Conservation (phyloP, 2,329 filamentous ascomycete species). For the Alternaria dauci region DNA sequence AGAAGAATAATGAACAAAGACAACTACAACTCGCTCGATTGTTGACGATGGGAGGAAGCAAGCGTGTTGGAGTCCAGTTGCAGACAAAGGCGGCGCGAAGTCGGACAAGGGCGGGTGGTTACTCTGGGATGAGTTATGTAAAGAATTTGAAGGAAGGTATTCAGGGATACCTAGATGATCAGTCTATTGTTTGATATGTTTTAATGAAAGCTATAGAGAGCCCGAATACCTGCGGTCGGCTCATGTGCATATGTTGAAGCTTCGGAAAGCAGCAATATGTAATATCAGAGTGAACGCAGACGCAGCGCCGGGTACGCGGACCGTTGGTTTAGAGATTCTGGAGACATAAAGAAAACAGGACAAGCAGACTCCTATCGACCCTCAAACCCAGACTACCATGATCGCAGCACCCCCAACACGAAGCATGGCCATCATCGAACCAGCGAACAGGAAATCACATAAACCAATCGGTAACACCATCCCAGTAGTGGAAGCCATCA, state of each 20-base stretch:
- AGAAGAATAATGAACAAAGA: neutral
- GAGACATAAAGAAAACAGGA: neutral
- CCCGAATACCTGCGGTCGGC: neutral
- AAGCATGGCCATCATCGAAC: neutral
- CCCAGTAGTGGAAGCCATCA: constrained; percentile 12
- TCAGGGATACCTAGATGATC: neutral
- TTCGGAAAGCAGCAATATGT: neutral
- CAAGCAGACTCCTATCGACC: neutral
- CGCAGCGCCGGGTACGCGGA: neutral
- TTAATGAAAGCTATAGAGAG: neutral
- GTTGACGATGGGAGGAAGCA: constrained; percentile 1
- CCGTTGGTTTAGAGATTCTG: neutral
- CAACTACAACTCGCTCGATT: neutral
- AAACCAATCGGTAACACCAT: constrained; percentile 25
- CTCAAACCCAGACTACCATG: neutral
- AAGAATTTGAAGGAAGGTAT: constrained; percentile 1
- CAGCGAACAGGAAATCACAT: neutral
- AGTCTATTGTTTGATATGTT: neutral
- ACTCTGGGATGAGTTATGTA: neutral
- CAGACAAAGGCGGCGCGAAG: constrained; percentile 6
- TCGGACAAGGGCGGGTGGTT: neutral
- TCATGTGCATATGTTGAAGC: neutral
- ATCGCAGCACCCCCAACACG: neutral
- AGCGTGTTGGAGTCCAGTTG: constrained; percentile 9
- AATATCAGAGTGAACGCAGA: neutral